Base-by-base conservation (phyloP, 352 stramenopile species). In the Globisporangium emineosum region DNA sequence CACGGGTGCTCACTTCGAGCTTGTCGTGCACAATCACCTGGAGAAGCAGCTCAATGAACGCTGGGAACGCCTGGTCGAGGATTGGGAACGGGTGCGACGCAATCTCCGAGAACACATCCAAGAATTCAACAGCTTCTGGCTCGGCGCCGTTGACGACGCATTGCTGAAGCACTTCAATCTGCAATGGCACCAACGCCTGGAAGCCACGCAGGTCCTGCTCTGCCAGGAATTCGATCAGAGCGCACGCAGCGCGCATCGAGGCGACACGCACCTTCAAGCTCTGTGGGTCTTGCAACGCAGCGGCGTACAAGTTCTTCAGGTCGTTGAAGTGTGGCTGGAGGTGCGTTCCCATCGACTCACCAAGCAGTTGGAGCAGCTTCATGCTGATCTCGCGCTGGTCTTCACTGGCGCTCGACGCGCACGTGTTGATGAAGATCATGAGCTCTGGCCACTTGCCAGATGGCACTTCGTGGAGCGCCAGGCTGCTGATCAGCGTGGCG, bases 391-490 rank as follows among this genome's bases (percentile, higher is more conserved):
- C 94, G 65, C 70, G 91, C 89, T 91, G 84, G 73, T 88, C 81
- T 54, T 90, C 86, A 42, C 81, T 88, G 60, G 81, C 69, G 73
- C 90, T 94, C 33, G 72, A 75, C 19, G 92, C 86, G 50, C 90
- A 93, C 45, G 81, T 88, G 60, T 94, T 96, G 63, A 99, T 97
- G 71, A 98, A 98, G 53, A 93, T 76, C 71, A 98, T 97, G 35
- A 98, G 78, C 71, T 98, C 94, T 0, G 90, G 89, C 95, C 95
- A 98, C 49, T 88, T 86, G 66, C 78, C 79, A 13, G 66, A 50
- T 25, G 82, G 79, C 49, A 92, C 71, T 59, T 95, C 83, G 68
- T 94, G 85, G 59, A 90, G 72, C n/a, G 88, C 81, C 42, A 96
- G 64, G 67, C 82, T 72, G n/a, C 88, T 75, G 60, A 97, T 93